These are phyloP conservation scores for Moringa oleifera DNA, from an alignment of 345 rosid species.

Conservation along the genomic window DNA sequence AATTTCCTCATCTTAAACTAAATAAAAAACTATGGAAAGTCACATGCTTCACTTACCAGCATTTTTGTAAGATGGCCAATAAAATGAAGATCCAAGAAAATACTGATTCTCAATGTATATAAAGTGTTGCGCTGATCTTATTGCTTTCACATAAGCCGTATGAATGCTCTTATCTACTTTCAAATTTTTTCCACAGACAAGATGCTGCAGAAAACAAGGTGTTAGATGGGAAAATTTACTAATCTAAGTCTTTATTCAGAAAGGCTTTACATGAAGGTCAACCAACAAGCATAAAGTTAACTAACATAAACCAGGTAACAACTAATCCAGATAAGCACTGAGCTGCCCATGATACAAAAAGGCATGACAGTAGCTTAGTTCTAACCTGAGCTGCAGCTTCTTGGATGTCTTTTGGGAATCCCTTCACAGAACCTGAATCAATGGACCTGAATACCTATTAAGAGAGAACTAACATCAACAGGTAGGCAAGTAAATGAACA, in stretches of 20 bases:
- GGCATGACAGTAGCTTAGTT: conserved; percentile 2
- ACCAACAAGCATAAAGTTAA: background rate
- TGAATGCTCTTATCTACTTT: conserved; percentile 69
- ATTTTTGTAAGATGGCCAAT: conserved; percentile 65
- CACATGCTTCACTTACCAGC: conserved; percentile 41
- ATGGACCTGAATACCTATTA: conserved; percentile 60
- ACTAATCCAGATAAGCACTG: background rate
- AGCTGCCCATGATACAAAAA: background rate
- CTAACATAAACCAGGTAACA: background rate
- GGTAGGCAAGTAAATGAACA: background rate
- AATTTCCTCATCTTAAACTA: background rate
- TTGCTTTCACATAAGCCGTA: conserved; percentile 55
- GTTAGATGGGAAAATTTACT: background rate
- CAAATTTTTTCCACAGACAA: conserved; percentile 56
- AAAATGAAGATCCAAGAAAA: conserved; percentile 60
- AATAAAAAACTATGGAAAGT: background rate
- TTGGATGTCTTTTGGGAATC: conserved; percentile 49
- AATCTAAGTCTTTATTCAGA: background rate
- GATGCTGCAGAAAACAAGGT: conserved; percentile 39
- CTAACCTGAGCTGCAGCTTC: conserved; percentile 53
- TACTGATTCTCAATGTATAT: no score
- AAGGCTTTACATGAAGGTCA: background rate
- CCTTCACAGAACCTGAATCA: conserved; percentile 71
- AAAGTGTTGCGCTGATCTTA: conserved; percentile 71
- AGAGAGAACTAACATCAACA: conserved; percentile 6